A percentile compares a stretch with the other conserved stretches of the same genome.
phyloP scores from a whole-genome alignment of 1,139 yeast species.

The Candida sp. region DNA sequence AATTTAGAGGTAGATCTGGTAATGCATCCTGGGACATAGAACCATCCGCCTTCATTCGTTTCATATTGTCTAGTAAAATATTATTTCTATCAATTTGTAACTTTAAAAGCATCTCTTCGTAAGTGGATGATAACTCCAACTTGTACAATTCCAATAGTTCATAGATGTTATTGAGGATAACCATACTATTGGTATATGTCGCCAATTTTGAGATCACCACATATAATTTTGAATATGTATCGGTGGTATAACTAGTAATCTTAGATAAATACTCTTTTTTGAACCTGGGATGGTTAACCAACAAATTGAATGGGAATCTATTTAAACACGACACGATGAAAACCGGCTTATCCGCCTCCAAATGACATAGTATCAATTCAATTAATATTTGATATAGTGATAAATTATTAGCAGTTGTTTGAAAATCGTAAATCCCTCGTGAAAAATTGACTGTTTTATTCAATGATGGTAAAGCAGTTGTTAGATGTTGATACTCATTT shows the following conservation, averaged over 20 bases:
- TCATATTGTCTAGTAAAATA: slow-evolving; percentile 16
- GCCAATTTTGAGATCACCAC: slow-evolving; percentile 12
- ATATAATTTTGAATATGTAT: slow-evolving; percentile 25
- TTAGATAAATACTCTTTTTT: slow-evolving; percentile 14
- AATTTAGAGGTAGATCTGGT: slow-evolving; percentile 27
- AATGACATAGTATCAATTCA: slow-evolving; percentile 25
- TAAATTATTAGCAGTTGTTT: slow-evolving; percentile 29
- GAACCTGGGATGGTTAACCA: slow-evolving; percentile 18
- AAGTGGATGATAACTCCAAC: slow-evolving; percentile 28
- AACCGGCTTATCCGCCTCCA: slow-evolving; percentile 15
- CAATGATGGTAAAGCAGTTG: not conserved
- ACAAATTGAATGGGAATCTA: slow-evolving; percentile 24
- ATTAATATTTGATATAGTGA: slow-evolving; percentile 13
- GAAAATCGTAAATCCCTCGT: slow-evolving; percentile 34
- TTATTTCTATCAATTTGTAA: slow-evolving; percentile 27
- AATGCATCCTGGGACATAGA: slow-evolving; percentile 12
- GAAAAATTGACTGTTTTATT: not conserved
- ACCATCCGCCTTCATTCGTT: slow-evolving; percentile 21
- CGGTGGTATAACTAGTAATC: slow-evolving; percentile 15
- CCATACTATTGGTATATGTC: slow-evolving; percentile 10
- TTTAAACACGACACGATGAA: slow-evolving; percentile 29
- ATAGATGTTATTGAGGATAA: slow-evolving; percentile 33
- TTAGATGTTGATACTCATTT: not conserved
- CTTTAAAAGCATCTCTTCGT: slow-evolving; percentile 34
- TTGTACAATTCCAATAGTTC: slow-evolving; percentile 34